Evolutionary conservation across 805 yeast genomes (phyloP), one percentile per base, ranked within the genome.

Genomic region (Komagataella mondaviorum): DNA sequence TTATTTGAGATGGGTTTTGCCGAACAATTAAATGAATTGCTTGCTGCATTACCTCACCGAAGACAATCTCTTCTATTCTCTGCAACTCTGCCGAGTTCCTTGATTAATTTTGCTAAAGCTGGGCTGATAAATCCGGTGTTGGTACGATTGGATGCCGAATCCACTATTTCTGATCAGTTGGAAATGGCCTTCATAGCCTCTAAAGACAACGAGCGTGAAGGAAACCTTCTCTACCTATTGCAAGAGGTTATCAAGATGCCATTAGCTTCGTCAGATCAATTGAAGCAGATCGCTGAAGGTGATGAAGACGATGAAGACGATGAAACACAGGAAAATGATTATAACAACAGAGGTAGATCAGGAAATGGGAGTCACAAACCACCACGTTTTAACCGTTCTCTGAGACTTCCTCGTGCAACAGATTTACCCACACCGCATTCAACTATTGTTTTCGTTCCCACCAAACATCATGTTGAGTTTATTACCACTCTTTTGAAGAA

Each of bases 381-480:
- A 53, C n/a, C 39, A 30, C 39, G 39, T 30, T 30, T 30, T 30
- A 30, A 30, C 39, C 39, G 39, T 30, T 30, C 39, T 30, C 39
- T 30, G 14, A 75, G 80, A 57, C 69, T 83, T 47, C 91, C 95
- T 6, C 77, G 83, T 2, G 96, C 96, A 0, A 85, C 82, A 59
- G 90, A 82, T 53, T 68, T 91, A 54, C 96, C 97, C 1, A 83
- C 95, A 2, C 81, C 81, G 53, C 71, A 78, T 55, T 88, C 98
- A 3, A 93, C 99, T 1, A 89, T 93, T 57, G 77, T 93, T 2
- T 93, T 93, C 60, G 97, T 88, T 6, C 99, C 98, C 48, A 93
- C 99, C 0, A 85, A 89, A 68, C 99, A 93, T 69, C 99, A 93
- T 67, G 99, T 93, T 20, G 99, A 93, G 68, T 95, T 88, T 63